Percentiles rank a stretch among this genome's conserved stretches.
These are phyloP conservation scores for Beverwykella pulmonaria DNA, from an alignment of 495 filamentous ascomycete genomes.

Conservation along the genomic window DNA sequence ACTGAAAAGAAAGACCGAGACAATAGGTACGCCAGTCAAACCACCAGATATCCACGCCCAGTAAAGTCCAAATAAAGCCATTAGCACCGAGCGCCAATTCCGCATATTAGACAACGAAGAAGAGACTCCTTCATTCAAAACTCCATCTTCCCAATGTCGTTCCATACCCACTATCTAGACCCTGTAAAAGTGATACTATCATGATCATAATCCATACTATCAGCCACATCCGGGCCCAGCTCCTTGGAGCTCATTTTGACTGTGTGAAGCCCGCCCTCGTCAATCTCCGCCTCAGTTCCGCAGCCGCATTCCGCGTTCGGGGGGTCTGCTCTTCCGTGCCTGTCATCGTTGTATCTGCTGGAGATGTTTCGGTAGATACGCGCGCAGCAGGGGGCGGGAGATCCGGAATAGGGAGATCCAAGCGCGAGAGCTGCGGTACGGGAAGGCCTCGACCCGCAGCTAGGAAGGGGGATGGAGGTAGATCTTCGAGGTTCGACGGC, in stretches of 20 bases:
- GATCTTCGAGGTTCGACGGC: conserved; percentile 20
- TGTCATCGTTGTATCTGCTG: conserved; percentile 1
- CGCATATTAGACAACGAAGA: neutral
- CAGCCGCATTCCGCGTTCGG: conserved; percentile 6
- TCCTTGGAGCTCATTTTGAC: neutral
- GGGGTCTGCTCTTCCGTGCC: conserved; percentile 15
- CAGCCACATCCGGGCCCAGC: neutral
- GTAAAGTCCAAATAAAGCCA: neutral
- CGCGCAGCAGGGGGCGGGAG: neutral
- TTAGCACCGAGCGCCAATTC: neutral
- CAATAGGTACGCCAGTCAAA: no score
- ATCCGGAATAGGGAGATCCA: neutral
- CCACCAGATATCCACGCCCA: neutral
- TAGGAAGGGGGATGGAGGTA: conserved; percentile 33
- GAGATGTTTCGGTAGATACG: neutral
- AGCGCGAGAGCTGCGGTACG: conserved; percentile 1
- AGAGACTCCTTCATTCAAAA: neutral
- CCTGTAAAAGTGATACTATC: no score
- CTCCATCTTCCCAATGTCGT: neutral
- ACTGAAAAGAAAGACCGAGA: no score
- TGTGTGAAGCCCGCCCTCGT: conserved; percentile 19
- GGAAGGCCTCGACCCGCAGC: conserved; percentile 18
- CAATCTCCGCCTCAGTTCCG: conserved; percentile 19
- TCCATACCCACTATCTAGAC: neutral
- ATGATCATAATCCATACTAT: neutral